These are phyloP conservation scores for Fusarium robinianum DNA, from an alignment of 2,329 filamentous ascomycete species.

Conservation along the genomic window DNA sequence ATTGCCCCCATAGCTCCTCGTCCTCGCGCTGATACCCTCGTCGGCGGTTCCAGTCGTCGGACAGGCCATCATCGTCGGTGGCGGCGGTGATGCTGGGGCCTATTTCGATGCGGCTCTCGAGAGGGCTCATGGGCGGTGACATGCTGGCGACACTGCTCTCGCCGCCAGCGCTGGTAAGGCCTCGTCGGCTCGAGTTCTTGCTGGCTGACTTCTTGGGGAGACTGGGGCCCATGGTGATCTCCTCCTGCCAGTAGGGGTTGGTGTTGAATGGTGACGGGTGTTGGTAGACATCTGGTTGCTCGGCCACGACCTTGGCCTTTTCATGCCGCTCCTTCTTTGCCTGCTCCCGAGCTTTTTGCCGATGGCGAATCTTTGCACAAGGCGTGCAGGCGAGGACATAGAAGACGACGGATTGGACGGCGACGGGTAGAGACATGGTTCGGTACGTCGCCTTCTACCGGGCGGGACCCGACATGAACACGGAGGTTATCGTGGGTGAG, in stretches of 20 bases:
- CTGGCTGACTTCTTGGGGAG: constrained; percentile 65
- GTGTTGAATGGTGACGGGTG: constrained; percentile 84
- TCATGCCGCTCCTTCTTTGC: constrained; percentile 70
- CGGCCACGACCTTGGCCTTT: constrained; percentile 65
- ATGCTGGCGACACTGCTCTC: constrained; percentile 55
- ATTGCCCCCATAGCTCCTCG: constrained; percentile 80
- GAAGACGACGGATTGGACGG: constrained; percentile 76
- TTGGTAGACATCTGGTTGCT: constrained; percentile 74
- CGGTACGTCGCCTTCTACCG: constrained; percentile 27
- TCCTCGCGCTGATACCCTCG: constrained; percentile 83
- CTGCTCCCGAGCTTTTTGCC: constrained; percentile 70
- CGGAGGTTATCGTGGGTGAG: background rate
- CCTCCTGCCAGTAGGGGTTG: constrained; percentile 86
- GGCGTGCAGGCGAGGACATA: constrained; percentile 78
- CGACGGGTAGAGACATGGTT: constrained; percentile 56
- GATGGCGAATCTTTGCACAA: constrained; percentile 72
- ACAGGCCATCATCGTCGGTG: constrained; percentile 45
- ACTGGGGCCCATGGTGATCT: constrained; percentile 80
- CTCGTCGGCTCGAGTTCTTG: constrained; percentile 63
- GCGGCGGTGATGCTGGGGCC: constrained; percentile 38
- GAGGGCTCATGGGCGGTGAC: constrained; percentile 45
- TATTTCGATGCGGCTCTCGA: constrained; percentile 43
- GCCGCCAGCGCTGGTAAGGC: constrained; percentile 60
- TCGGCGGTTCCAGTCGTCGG: constrained; percentile 70
- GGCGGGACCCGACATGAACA: constrained; percentile 25